A percentile compares a stretch with the other conserved stretches of the same genome.
These are phyloP conservation scores for Ochromonas danica DNA, from an alignment of 108 stramenopile species.

Conservation along the genomic window DNA sequence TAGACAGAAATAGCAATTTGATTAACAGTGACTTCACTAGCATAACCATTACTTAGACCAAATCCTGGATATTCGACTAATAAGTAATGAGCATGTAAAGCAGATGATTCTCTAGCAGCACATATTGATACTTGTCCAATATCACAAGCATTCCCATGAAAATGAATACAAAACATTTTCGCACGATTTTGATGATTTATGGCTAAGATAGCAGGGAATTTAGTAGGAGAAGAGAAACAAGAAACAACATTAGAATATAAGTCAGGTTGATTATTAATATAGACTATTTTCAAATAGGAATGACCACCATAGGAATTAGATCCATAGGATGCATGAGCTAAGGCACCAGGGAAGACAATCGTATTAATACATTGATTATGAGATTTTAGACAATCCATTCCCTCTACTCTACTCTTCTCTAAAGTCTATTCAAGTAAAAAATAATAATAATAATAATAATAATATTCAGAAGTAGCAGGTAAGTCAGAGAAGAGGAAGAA, in stretches of 20 bases:
- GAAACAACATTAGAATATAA: not conserved
- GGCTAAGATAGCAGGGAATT: not conserved
- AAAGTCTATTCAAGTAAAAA: no score
- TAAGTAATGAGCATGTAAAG: constrained; percentile 18
- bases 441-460: no score
- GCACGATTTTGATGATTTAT: not conserved
- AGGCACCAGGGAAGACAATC: not conserved
- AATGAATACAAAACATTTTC: constrained; percentile 28
- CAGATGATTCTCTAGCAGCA: not conserved
- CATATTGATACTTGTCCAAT: constrained; percentile 1
- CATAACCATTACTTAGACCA: constrained; percentile 4
- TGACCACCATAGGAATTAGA: not conserved
- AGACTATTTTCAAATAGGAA: not conserved
- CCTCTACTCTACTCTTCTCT: no score
- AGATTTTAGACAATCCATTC: constrained; percentile 23
- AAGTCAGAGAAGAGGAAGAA: no score
- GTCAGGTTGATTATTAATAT: not conserved
- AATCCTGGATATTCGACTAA: constrained; percentile 9
- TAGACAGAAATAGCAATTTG: constrained; percentile 1
- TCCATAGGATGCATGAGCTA: not conserved
- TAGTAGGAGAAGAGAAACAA: not conserved
- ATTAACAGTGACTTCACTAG: not conserved
- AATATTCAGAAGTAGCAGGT: no score
- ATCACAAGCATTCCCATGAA: constrained; percentile 29
- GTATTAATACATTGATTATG: constrained; percentile 26